Base-by-base conservation (phyloP, 345 rosid genomes). In the Dimocarpus longan region DNA sequence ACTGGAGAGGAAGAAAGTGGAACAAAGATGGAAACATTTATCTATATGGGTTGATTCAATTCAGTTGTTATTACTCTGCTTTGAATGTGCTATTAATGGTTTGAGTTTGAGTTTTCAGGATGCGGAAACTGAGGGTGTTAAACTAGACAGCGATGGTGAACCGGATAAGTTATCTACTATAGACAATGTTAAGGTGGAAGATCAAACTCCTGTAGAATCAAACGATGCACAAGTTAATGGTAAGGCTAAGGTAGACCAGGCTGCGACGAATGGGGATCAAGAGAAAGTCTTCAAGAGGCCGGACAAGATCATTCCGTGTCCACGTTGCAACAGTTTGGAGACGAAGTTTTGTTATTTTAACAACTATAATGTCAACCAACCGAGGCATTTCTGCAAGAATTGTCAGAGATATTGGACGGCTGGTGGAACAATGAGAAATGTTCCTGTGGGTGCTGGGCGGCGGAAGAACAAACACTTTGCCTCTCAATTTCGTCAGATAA, bases 351-450 rank as follows among this genome's bases (percentile, higher is more conserved):
- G 97, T 80, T 92, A 92, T 81, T 92, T 92, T 73, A 92, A 92
- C 76, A 92, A 92, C 81, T 92, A 92, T 80, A 92, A 89, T 54
- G 97, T 92, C 59, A 90, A 92, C 82, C 97, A 92, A 81, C 97
- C 97, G 6, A 85, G 97, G 71, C 94, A 92, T 81, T 92, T 92
- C 78, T 92, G 97, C 85, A 90, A 88, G 89, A 91, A 91, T 71
- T 92, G 97, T 82, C 97, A 92, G 76, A 90, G 97, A 80, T 92
- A 92, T 81, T 92, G 97, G 97, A 92, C 97, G 16, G 94, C 94
- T 28, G 97, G 97, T 67, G 97, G 97, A 71, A 87, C 94, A 0
- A 89, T 92, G 92, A 85, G 97, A 76, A 92, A 91, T 64, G 97
- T 92, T 52, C 94, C 94, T 39, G 82, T 92, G 16, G 97, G 97